Evolutionary conservation across 805 yeast species (phyloP).

Genomic region (Lipomyces starkeyi): DNA sequence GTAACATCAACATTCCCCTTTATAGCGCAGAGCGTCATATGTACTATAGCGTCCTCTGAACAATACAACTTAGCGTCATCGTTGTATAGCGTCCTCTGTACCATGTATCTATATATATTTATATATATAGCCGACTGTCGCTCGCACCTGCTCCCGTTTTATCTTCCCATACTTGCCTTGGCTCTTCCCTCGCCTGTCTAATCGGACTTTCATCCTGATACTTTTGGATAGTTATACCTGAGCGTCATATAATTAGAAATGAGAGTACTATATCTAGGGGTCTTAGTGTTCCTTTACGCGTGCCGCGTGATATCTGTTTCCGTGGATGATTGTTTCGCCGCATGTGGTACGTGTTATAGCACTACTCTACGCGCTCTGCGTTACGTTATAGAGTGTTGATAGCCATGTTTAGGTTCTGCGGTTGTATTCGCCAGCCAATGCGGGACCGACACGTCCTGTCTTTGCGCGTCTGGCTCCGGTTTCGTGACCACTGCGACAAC

Average conservation of each 20-base stretch:
- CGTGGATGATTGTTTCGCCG: constrained; percentile 13
- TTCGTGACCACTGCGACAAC: constrained; percentile 5
- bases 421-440: constrained; percentile 11
- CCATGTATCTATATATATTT: background rate
- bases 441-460: constrained; percentile 13
- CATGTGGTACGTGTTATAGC: constrained; percentile 8
- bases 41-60: too few species aligned
- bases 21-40: too few species aligned
- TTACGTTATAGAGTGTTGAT: background rate
- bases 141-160: background rate
- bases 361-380: background rate
- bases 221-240: background rate
- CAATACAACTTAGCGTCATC: too few species aligned
- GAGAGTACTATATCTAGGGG: background rate
- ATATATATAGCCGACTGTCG: background rate
- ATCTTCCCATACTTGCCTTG: background rate
- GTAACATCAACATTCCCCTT: too few species aligned
- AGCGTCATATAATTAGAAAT: background rate
- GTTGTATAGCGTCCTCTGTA: too few species aligned
- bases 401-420: constrained; percentile 14
- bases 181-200: background rate
- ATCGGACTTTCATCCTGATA: background rate
- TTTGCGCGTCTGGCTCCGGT: constrained; percentile 14
- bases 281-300: background rate
- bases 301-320: constrained; percentile 1